These are phyloP conservation scores for Parasitella parasitica DNA, from an alignment of 371 early-diverging fungal genomes.

Conservation along the genomic window DNA sequence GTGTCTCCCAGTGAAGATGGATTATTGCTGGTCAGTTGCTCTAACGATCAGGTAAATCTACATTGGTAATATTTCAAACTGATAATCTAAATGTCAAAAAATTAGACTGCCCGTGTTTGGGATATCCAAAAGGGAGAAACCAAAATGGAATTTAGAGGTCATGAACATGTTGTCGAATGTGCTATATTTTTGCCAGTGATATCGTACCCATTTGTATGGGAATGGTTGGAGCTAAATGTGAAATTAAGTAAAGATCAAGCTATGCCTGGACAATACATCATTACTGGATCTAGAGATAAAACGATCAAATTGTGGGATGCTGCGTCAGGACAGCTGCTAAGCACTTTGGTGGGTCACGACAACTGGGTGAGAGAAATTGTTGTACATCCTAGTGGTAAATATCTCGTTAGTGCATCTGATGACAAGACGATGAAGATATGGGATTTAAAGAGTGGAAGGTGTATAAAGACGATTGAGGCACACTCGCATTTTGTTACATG, in stretches of 20 bases:
- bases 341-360: conserved; percentile 88
- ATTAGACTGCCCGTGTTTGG: conserved; percentile 87
- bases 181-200: conserved; percentile 78
- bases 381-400: conserved; percentile 81
- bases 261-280: conserved; percentile 67
- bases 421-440: conserved; percentile 88
- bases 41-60: conserved; percentile 87
- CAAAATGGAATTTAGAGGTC: conserved; percentile 80
- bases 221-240: conserved; percentile 38
- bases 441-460: conserved; percentile 85
- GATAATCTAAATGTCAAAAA: too few relatives aligned
- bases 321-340: conserved; percentile 68
- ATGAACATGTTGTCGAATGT: conserved; percentile 94
- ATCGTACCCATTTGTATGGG: conserved; percentile 65
- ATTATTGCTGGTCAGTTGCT: conserved; percentile 68
- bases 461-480: conserved; percentile 79
- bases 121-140: conserved; percentile 74
- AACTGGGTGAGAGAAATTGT: conserved; percentile 91
- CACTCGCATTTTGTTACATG: conserved; percentile 91
- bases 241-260: conserved; percentile 12
- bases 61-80: too few relatives aligned
- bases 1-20: conserved; percentile 74
- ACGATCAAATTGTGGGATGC: conserved; percentile 86
- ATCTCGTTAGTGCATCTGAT: conserved; percentile 78
- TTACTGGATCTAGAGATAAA: conserved; percentile 90